Base-by-base conservation (phyloP, 345 rosid species). In the Streptanthus diversifolius region DNA sequence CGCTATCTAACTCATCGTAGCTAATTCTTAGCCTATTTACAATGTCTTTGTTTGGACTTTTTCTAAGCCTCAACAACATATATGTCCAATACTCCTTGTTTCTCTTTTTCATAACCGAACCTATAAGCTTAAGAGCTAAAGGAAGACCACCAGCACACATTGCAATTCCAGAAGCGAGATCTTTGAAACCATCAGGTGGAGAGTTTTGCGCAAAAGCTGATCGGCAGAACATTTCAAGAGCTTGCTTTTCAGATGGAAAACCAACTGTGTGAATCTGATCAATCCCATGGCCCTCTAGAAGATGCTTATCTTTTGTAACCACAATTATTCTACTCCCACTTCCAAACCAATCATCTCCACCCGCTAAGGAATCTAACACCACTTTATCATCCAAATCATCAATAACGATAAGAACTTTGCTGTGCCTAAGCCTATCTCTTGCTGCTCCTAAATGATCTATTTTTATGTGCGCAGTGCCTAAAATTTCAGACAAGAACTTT, bases 261-360 rank as follows among this genome's bases (percentile, higher is more conserved):
- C 15, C 0, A 0, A 72, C 76, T 12, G 40, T 4, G 24, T 72
- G 36, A 5, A 61, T 5, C 12, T 1, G 21, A 0, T 49, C 1
- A 39, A 62, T 62, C 22, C 39, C 14, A 27, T 62, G 58, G 0
- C 15, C 21, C 10, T 1, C 11, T n/a, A 74, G 33, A 8, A 73
- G 1, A 6, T 49, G 79, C 30, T 21, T 67, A 49, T 83, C 76
- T 79, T 88, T 83, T 40, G 93, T 85, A 15, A 92, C 80, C 33
- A 79, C 71, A 15, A 88, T 78, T 24, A 88, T 78, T 67, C 77
- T 75, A 62, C 86, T 88, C 37, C 88, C 88, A 55, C 47, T 33
- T 15, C 57, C 76, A 45, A 79, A 84, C 90, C 85, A 81, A 2
- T 77, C 63, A 61, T 15, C 37, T 45, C 53, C 15, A 3, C 83